phyloP scores from a whole-genome alignment of 345 rosid species.

The Eucalyptus regnans region DNA sequence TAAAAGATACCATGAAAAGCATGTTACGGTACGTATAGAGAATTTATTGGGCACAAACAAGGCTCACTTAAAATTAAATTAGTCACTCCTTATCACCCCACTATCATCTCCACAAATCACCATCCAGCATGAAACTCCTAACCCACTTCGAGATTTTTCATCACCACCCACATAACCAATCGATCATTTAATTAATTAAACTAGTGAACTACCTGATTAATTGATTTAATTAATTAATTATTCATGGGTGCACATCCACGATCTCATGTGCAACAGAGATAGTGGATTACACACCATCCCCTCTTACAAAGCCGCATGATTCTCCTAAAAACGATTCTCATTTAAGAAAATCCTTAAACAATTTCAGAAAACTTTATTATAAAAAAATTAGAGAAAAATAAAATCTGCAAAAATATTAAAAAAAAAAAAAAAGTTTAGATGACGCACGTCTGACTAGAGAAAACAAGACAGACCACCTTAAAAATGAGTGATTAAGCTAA shows the following conservation, averaged over 20 bases:
- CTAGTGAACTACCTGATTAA: neutral
- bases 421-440: neutral
- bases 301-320: neutral
- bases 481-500: neutral
- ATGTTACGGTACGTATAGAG: neutral
- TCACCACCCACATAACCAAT: neutral
- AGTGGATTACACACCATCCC: conserved; percentile 12
- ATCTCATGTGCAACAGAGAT: neutral
- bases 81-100: neutral
- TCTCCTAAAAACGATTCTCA: neutral
- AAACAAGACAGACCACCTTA: neutral
- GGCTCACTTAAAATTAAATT: neutral
- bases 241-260: neutral
- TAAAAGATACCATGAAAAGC: neutral
- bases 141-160: neutral
- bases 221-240: neutral
- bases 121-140: neutral
- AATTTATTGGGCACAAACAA: neutral
- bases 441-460: neutral
- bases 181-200: neutral
- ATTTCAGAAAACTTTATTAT: neutral
- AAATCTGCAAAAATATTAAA: neutral
- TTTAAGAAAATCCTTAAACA: neutral
- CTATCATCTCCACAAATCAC: neutral
- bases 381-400: neutral